Evolutionary conservation across 805 yeast genomes (phyloP).

Genomic region (Nematodospora valgi): DNA sequence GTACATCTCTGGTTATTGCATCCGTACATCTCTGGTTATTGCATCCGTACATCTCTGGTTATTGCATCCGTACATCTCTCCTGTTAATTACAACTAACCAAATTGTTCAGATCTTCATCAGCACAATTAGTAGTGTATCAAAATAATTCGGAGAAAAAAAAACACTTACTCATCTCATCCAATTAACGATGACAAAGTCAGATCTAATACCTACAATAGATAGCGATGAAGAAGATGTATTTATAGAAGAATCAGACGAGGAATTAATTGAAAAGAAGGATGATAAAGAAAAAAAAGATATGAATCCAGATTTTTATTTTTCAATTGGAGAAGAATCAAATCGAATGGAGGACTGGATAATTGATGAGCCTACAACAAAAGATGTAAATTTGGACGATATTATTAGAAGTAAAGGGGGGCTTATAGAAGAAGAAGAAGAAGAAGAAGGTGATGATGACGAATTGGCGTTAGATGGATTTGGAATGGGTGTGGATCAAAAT

Average conservation of each 20-base stretch:
- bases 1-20: no score
- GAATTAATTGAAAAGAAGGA: constrained; percentile 22
- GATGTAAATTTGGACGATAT: constrained; percentile 87
- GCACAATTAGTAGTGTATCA: background rate
- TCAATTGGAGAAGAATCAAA: constrained; percentile 49
- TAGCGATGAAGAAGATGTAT: constrained; percentile 51
- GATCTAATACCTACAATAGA: constrained; percentile 78
- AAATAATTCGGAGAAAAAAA: background rate
- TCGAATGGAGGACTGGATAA: constrained; percentile 72
- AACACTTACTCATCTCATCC: constrained; percentile 3
- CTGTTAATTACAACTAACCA: no score
- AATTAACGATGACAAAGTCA: constrained; percentile 13
- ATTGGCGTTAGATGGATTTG: constrained; percentile 41
- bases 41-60: no score
- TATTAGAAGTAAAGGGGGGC: constrained; percentile 79
- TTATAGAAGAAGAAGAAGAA: constrained; percentile 63
- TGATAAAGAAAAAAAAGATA: constrained; percentile 43
- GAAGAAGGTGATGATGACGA: constrained; percentile 28
- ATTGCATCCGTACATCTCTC: no score
- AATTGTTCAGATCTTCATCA: no score
- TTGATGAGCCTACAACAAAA: constrained; percentile 39
- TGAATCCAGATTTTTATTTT: constrained; percentile 75
- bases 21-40: no score
- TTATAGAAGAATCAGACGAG: constrained; percentile 16
- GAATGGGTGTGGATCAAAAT: constrained; percentile 45